These are phyloP conservation scores for Amphirosellinia nigrospora DNA, from an alignment of 495 filamentous ascomycete genomes.

Conservation along the genomic window DNA sequence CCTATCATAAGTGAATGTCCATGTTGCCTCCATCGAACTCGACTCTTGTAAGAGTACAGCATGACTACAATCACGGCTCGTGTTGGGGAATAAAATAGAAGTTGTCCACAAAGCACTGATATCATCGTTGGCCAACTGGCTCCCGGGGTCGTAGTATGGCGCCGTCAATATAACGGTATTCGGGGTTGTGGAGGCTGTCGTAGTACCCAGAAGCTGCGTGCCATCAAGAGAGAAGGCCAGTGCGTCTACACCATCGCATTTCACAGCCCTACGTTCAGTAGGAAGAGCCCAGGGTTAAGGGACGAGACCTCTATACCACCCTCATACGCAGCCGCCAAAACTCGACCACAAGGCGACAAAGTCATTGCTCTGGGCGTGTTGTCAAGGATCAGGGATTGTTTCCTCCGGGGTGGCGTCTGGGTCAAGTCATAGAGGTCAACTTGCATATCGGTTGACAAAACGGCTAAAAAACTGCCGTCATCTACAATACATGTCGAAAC, in stretches of 20 bases:
- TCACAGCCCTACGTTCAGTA: slow-evolving; percentile 77
- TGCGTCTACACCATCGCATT: slow-evolving; percentile 78
- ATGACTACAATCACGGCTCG: slow-evolving; percentile 75
- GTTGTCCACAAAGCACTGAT: slow-evolving; percentile 86
- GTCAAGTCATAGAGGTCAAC: slow-evolving; percentile 81
- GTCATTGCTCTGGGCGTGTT: slow-evolving; percentile 77
- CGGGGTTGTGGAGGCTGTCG: slow-evolving; percentile 63
- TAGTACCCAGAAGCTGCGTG: slow-evolving; percentile 83
- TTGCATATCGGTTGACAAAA: slow-evolving; percentile 79
- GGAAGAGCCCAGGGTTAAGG: slow-evolving; percentile 65
- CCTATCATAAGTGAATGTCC: slow-evolving; percentile 81
- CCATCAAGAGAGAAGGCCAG: slow-evolving; percentile 85
- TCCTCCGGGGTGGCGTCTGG: slow-evolving; percentile 64
- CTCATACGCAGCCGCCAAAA: slow-evolving; percentile 85
- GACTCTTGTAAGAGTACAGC: slow-evolving; percentile 73
- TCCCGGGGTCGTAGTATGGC: slow-evolving; percentile 73
- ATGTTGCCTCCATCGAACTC: slow-evolving; percentile 73
- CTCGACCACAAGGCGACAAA: slow-evolving; percentile 78
- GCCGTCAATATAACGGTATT: slow-evolving; percentile 81
- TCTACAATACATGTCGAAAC: slow-evolving; percentile 80
- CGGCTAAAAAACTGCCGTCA: slow-evolving; percentile 76
- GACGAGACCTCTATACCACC: slow-evolving; percentile 87
- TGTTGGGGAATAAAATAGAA: slow-evolving; percentile 84
- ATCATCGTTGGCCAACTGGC: slow-evolving; percentile 64
- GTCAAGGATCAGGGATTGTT: slow-evolving; percentile 74